Conservation (phyloP, 768 basidiomycete species). For the Russula ochroleuca region DNA sequence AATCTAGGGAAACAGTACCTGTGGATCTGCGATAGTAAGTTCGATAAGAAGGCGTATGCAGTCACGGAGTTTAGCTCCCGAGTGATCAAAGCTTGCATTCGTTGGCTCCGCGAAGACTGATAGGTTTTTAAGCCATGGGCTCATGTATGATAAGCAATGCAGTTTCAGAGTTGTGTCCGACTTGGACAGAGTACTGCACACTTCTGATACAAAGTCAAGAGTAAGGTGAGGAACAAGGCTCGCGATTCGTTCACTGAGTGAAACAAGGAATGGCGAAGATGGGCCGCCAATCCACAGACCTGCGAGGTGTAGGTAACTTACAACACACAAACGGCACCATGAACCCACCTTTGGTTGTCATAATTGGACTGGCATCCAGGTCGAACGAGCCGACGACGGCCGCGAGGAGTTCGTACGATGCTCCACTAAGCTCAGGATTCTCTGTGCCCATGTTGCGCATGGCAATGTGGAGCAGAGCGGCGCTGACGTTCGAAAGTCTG, state of each 20-base stretch:
- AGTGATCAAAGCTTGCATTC: slow-evolving; percentile 61
- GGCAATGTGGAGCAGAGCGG: slow-evolving; percentile 81
- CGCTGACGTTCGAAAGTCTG: slow-evolving; percentile 78
- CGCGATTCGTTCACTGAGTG: slow-evolving; percentile 68
- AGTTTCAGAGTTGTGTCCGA: slow-evolving; percentile 52
- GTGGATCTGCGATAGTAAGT: slow-evolving; percentile 64
- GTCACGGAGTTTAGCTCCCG: slow-evolving; percentile 72
- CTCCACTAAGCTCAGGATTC: slow-evolving; percentile 72
- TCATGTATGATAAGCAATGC: slow-evolving; percentile 74
- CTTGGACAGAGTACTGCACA: slow-evolving; percentile 59
- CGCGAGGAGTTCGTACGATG: slow-evolving; percentile 75
- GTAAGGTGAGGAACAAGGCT: slow-evolving; percentile 77
- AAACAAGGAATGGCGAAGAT: slow-evolving; percentile 47
- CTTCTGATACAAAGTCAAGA: slow-evolving; percentile 85
- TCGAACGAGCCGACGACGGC: slow-evolving; percentile 74
- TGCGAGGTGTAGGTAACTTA: slow-evolving; percentile 11
- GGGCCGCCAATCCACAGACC: slow-evolving; percentile 53
- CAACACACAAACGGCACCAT: background rate
- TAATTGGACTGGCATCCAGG: slow-evolving; percentile 66
- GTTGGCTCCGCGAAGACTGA: slow-evolving; percentile 65
- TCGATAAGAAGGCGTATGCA: slow-evolving; percentile 77
- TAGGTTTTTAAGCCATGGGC: slow-evolving; percentile 86
- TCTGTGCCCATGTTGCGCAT: slow-evolving; percentile 70
- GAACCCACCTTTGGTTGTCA: slow-evolving; percentile 61
- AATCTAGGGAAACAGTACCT: slow-evolving; percentile 42